phyloP scores from a whole-genome alignment of 225 moss, liverwort and hornwort genomes.

The Bryoerythrophyllum caledonicum region DNA sequence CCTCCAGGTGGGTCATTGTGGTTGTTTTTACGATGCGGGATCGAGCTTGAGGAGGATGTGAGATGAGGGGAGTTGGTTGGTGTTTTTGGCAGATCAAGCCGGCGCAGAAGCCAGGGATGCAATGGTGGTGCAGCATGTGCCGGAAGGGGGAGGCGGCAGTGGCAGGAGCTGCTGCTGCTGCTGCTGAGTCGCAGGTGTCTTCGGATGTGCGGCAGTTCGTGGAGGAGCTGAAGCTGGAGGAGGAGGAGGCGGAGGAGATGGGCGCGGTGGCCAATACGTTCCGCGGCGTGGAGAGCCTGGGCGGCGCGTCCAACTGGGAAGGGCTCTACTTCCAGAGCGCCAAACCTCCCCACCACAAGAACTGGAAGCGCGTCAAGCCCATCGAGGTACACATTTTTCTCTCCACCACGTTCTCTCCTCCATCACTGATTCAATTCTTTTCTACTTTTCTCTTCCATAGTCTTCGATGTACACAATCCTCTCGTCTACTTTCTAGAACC shows the following conservation, averaged over 20 bases:
- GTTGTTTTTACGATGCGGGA: no score
- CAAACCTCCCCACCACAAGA: constrained; percentile 34
- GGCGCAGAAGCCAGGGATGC: constrained; percentile 30
- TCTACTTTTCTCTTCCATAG: no score
- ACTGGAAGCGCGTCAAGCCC: constrained; percentile 37
- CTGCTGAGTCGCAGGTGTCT: not conserved
- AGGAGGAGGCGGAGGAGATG: constrained; percentile 52
- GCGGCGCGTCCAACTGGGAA: constrained; percentile 45
- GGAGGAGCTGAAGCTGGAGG: constrained; percentile 34
- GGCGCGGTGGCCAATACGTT: constrained; percentile 50
- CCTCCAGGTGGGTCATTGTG: constrained; percentile 28
- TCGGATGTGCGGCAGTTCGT: constrained; percentile 37
- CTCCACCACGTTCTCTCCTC: no score
- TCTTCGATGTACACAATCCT: no score
- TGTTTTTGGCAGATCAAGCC: constrained; percentile 33
- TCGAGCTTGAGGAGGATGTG: no score
- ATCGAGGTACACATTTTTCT: constrained; percentile 19
- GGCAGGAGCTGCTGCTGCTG: not conserved
- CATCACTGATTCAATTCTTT: no score
- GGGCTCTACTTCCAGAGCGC: constrained; percentile 40
- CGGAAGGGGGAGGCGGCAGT: constrained; percentile 29
- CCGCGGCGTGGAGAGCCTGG: constrained; percentile 50
- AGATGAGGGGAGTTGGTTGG: not conserved
- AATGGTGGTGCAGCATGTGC: constrained; percentile 56
- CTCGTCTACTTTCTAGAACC: not conserved